phyloP scores from a whole-genome alignment of 495 filamentous ascomycete genomes.

The Penicillium nucicola region DNA sequence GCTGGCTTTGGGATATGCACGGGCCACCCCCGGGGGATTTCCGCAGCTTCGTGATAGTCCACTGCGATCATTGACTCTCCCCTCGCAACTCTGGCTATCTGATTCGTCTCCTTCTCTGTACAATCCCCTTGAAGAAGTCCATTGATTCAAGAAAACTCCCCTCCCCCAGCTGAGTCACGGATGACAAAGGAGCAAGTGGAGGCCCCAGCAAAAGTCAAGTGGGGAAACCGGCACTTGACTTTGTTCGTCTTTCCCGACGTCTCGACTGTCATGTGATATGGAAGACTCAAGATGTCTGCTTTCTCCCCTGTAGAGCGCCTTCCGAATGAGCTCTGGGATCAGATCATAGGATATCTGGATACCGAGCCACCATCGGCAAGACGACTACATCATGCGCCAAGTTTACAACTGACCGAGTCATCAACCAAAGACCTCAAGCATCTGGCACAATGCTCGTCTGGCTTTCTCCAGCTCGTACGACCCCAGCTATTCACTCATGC shows the following conservation, averaged over 20 bases:
- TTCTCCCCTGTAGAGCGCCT: constrained; percentile 22
- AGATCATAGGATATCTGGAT: constrained; percentile 31
- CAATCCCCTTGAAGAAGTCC: not conserved
- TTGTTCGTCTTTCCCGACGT: constrained; percentile 14
- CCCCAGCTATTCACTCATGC: constrained; percentile 35
- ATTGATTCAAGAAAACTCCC: too few species aligned
- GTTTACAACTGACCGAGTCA: constrained; percentile 17
- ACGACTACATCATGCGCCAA: constrained; percentile 25
- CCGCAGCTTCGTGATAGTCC: not conserved
- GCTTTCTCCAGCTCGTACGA: constrained; percentile 26
- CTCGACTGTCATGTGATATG: constrained; percentile 3
- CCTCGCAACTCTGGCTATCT: too few species aligned
- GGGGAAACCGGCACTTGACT: constrained; percentile 24
- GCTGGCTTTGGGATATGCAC: not conserved
- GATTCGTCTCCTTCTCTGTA: too few species aligned
- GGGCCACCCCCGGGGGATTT: not conserved
- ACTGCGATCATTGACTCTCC: not conserved
- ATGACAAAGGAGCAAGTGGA: constrained; percentile 25
- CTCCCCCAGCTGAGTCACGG: constrained; percentile 20
- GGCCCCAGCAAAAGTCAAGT: constrained; percentile 6
- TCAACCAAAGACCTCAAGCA: constrained; percentile 29
- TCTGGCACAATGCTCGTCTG: constrained; percentile 25
- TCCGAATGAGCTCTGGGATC: constrained; percentile 42
- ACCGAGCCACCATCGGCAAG: constrained; percentile 26
- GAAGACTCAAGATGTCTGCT: not conserved